Evolutionary conservation across 257 asterid species (phyloP).

Genomic region (Mitragyna speciosa): DNA sequence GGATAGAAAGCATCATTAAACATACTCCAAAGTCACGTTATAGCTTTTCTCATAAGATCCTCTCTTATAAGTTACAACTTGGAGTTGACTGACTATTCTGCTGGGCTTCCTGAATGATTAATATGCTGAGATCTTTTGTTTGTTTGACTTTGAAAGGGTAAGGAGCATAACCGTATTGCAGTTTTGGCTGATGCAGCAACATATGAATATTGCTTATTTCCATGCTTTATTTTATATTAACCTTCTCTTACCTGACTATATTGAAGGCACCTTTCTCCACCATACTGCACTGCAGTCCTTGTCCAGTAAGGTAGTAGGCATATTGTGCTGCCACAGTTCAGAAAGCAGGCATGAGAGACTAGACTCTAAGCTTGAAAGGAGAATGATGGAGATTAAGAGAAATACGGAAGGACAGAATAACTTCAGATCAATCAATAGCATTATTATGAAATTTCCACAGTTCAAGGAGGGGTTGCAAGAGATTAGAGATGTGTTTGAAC

Average conservation of each 20-base stretch:
- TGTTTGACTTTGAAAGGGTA: neutral
- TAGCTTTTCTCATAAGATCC: neutral
- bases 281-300: slow-evolving; percentile 27
- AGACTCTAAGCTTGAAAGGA: slow-evolving; percentile 38
- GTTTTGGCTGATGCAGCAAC: too few relatives aligned
- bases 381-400: slow-evolving; percentile 41
- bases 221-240: neutral
- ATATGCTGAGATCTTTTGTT: neutral
- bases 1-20: too few relatives aligned
- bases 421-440: slow-evolving; percentile 44
- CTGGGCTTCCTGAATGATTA: neutral
- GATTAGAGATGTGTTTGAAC: slow-evolving; percentile 38
- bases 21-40: too few relatives aligned
- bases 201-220: neutral
- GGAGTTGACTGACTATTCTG: neutral
- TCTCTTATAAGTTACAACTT: neutral
- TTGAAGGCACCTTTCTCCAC: slow-evolving; percentile 25
- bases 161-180: too few relatives aligned
- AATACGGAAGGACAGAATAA: slow-evolving; percentile 22
- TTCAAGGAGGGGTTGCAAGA: slow-evolving; percentile 44
- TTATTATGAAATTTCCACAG: slow-evolving; percentile 52
- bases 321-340: slow-evolving; percentile 31
- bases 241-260: neutral
- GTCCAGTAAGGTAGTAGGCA: slow-evolving; percentile 26
- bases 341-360: slow-evolving; percentile 36